Evolutionary conservation across 164 flowering plant genomes (phyloP), one percentile per base, ranked within the genome.

Genomic region (Taxillus chinensis): DNA sequence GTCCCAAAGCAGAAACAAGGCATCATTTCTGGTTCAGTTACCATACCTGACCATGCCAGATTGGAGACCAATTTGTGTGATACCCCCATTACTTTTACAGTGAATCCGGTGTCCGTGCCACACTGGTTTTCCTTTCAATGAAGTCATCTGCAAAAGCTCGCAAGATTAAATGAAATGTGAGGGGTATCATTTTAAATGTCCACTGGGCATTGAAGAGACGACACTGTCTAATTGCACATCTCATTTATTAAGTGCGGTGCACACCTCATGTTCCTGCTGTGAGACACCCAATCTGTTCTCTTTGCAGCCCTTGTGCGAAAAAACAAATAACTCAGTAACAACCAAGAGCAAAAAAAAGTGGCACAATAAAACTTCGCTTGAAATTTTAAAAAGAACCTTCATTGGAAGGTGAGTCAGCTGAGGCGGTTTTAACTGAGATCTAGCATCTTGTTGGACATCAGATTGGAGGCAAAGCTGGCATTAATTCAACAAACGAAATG

Each of bases 391-490:
- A 40, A 66, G 69, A 78, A 89, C 96, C 92, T 86, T 77, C 12
- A 38, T n/a, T 40, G 71, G 41, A 51, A 56, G 17, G 45, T 38
- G 67, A 56, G 64, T 15, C 13, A 70, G 69, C 41, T 15, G 71
- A 56, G 78, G 70, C 16, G 68, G 41, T 59, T 72, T 79, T 45
- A 67, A 49, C 70, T 77, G 76, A 63, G 78, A 64, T 60, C 72
- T 79, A 61, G 70, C 64, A 41, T 64, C 75, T 56, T 75, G 79
- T 67, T 77, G 83, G 65, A 80, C 64, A 60, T 81, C 84, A 54
- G 86, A 76, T 62, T 81, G 69, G 61, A 92, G 63, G 11, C 90
- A 83, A 65, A 89, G 88, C 98, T 89, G 63, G 27, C 45, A 70
- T 66, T 62, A 48, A 48, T 27, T 27, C 5, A 45, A 14, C 38